phyloP scores from a whole-genome alignment of 2,329 filamentous ascomycete genomes.

The Gnomoniopsis smithogilvyi region DNA sequence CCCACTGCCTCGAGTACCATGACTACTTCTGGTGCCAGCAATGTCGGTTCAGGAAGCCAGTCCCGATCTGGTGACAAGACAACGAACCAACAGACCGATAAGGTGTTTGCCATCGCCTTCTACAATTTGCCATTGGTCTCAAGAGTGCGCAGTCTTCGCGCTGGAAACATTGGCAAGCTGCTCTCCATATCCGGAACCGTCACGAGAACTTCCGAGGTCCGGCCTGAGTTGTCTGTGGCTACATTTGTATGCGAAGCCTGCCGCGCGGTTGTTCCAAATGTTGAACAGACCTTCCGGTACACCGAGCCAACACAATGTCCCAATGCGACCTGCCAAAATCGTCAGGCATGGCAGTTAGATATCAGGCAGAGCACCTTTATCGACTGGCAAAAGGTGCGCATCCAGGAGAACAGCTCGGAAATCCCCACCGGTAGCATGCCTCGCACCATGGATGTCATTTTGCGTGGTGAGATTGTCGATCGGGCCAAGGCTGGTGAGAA shows the following conservation, averaged over 20 bases:
- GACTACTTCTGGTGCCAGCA: slow-evolving; percentile 65
- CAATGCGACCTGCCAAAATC: slow-evolving; percentile 82
- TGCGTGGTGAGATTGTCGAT: slow-evolving; percentile 96
- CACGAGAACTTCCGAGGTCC: slow-evolving; percentile 93
- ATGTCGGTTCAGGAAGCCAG: slow-evolving; percentile 59
- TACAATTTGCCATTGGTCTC: slow-evolving; percentile 90
- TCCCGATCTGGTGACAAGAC: slow-evolving; percentile 71
- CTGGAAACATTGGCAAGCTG: slow-evolving; percentile 85
- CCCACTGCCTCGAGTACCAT: slow-evolving; percentile 71
- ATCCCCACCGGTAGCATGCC: slow-evolving; percentile 99
- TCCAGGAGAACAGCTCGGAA: slow-evolving; percentile 97
- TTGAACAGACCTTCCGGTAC: slow-evolving; percentile 97
- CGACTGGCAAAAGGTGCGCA: slow-evolving; percentile 98
- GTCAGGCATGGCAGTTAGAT: slow-evolving; percentile 91
- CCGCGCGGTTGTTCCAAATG: slow-evolving; percentile 78
- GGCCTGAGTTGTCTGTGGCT: slow-evolving; percentile 86
- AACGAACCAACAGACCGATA: slow-evolving; percentile 92
- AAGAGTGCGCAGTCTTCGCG: slow-evolving; percentile 79
- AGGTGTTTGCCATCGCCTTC: slow-evolving; percentile 88
- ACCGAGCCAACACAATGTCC: slow-evolving; percentile 96
- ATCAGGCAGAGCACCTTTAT: slow-evolving; percentile 97
- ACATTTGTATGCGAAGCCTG: slow-evolving; percentile 92
- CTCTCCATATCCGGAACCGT: slow-evolving; percentile 96
- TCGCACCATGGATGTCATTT: slow-evolving; percentile 92
- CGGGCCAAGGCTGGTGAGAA: slow-evolving; percentile 96